Evolutionary conservation across 768 basidiomycete species (phyloP).

Genomic region (Coprinellus micaceus): DNA sequence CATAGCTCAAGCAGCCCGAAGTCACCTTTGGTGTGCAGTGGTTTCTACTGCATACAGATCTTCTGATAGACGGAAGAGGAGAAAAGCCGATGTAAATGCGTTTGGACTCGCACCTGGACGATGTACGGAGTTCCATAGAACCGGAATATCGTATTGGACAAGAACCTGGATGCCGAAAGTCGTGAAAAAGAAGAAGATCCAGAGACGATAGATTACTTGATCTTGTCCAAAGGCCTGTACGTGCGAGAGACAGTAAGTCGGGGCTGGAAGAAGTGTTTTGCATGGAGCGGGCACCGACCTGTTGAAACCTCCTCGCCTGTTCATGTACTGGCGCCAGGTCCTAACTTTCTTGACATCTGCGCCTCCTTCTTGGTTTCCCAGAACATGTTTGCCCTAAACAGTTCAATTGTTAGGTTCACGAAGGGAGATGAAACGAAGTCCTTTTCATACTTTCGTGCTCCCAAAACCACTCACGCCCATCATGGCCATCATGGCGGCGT

Average conservation of each 20-base stretch:
- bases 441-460: slow-evolving; percentile 69
- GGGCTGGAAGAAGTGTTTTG: neutral
- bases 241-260: slow-evolving; percentile 12
- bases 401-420: neutral
- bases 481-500: slow-evolving; percentile 79
- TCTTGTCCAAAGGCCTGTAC: slow-evolving; percentile 88
- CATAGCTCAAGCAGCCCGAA: too few relatives aligned
- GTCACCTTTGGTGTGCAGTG: too few relatives aligned
- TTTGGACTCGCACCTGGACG: too few relatives aligned
- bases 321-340: slow-evolving; percentile 99
- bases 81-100: neutral
- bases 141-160: too few relatives aligned
- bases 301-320: slow-evolving; percentile 84
- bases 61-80: neutral
- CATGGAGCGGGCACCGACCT: slow-evolving; percentile 36
- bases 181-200: too few relatives aligned
- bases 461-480: slow-evolving; percentile 92
- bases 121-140: too few relatives aligned
- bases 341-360: slow-evolving; percentile 73
- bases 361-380: slow-evolving; percentile 76
- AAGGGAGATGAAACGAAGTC: neutral
- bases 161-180: too few relatives aligned
- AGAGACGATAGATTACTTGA: slow-evolving; percentile 54
- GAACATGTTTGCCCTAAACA: slow-evolving; percentile 68
- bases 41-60: too few relatives aligned